Base-by-base conservation (phyloP, 2,329 filamentous ascomycete species). In the Diaporthe batatas region DNA sequence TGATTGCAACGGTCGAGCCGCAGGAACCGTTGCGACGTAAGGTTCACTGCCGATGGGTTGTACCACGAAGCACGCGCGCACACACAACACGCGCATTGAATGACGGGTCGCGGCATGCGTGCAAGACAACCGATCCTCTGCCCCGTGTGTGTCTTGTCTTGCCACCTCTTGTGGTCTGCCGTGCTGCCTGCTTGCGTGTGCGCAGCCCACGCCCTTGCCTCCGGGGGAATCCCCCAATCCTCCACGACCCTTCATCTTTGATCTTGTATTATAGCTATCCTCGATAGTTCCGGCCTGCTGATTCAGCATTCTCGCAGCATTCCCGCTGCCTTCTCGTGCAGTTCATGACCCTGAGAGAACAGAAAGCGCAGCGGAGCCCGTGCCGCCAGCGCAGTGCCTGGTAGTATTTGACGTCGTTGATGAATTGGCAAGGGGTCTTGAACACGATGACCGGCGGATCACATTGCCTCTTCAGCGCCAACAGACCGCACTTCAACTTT, bases 1-100 rank as follows among this genome's bases (percentile, higher is more conserved):
- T 29, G 25, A 36, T 29, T 51, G 62, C 42, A 36, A 51, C 18
- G 42, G 65, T 16, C 23, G 42, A 69, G 53, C 34, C 21, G 36
- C 67, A 69, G 67, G 51, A 58, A 69, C 53, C 67, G 67, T 36
- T 69, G 53, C 53, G 32, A 58, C 67, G 42, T 51, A 21, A 67
- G 49, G 34, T 34, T 42, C 23, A n/a, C 32, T 59, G 54, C 54
- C 39, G 44, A 70, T 4, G n/a, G 32, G 21, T 16, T 21, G 39
- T 65, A 44, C 59, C 42, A 65, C 59, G 59, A 51, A 32, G 29
- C 21, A 51, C 59, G 49, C 25, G 7, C 59, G 32, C 42, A 18
- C 12, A 49, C 25, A 36, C 5, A 65, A 51, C 12, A 23, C 44
- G n/a, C n/a, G 34, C n/a, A 23, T 51, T 51, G 59, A 51, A 65